Conservation (phyloP, 2,329 filamentous ascomycete species). For the Epichloe bromicola region DNA sequence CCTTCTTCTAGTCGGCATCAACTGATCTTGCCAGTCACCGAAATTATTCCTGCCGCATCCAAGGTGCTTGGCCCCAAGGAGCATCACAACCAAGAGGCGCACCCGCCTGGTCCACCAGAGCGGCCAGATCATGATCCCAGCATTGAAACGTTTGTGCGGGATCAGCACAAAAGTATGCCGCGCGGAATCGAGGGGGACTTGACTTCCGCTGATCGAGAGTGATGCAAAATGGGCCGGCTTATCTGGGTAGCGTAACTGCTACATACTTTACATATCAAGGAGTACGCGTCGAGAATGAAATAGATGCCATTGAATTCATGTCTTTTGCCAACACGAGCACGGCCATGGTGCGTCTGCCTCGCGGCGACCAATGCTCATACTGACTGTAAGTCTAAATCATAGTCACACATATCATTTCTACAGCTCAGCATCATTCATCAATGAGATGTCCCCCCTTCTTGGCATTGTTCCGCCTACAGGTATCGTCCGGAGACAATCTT, state of each 20-base stretch:
- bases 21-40: constrained; percentile 19
- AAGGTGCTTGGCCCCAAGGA: constrained; percentile 27
- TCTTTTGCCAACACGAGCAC: too few relatives aligned
- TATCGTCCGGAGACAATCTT: constrained; percentile 18
- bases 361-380: too few relatives aligned
- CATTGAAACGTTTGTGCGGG: constrained; percentile 39
- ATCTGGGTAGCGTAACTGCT: too few relatives aligned
- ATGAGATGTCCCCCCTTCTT: constrained; percentile 41
- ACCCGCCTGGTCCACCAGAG: constrained; percentile 24
- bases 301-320: background rate
- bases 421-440: background rate
- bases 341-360: too few relatives aligned
- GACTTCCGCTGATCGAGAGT: constrained; percentile 6
- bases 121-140: constrained; percentile 32
- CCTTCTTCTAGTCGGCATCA: background rate
- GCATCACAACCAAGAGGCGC: constrained; percentile 10
- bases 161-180: constrained; percentile 35
- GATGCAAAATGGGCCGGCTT: background rate
- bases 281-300: too few relatives aligned
- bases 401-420: background rate
- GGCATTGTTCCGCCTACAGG: constrained; percentile 41
- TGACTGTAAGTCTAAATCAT: too few relatives aligned
- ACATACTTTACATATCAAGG: too few relatives aligned
- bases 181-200: constrained; percentile 10
- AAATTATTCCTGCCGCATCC: constrained; percentile 29